Percentiles rank a stretch among this genome's conserved stretches.
Evolutionary conservation across 805 yeast genomes (phyloP).

Genomic region (Nakazawaea ishiwadae): DNA sequence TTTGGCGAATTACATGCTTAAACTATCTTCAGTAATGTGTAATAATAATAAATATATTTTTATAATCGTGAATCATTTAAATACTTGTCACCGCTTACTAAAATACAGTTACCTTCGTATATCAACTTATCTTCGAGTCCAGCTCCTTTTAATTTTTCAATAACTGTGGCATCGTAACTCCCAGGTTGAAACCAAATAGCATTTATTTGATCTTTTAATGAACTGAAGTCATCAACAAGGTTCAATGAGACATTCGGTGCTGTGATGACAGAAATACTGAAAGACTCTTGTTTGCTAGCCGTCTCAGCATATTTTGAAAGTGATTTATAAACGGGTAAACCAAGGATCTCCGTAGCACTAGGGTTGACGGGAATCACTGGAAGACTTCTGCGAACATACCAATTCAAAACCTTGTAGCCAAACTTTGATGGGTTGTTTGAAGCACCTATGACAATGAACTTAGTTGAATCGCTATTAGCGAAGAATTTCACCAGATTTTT

Average conservation of each 20-base stretch:
- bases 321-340: slow-evolving; percentile 12
- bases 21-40: too few relatives aligned
- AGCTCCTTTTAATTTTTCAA: slow-evolving; percentile 29
- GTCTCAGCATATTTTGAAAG: slow-evolving; percentile 20
- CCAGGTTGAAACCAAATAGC: slow-evolving; percentile 88
- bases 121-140: slow-evolving; percentile 31
- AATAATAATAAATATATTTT: too few relatives aligned
- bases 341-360: slow-evolving; percentile 35
- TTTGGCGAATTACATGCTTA: slow-evolving; percentile 63
- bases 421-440: slow-evolving; percentile 58
- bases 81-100: slow-evolving; percentile 59
- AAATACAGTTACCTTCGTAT: slow-evolving; percentile 59
- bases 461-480: slow-evolving; percentile 10
- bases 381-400: slow-evolving; percentile 57
- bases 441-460: slow-evolving; percentile 70
- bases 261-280: slow-evolving; percentile 66
- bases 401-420: slow-evolving; percentile 62
- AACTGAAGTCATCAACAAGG: slow-evolving; percentile 33
- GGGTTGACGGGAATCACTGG: slow-evolving; percentile 70
- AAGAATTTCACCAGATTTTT: slow-evolving; percentile 7
- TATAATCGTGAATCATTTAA: too few relatives aligned
- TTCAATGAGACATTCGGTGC: slow-evolving; percentile 61
- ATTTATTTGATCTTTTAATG: slow-evolving; percentile 30
- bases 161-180: slow-evolving; percentile 50
- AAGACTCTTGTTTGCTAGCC: slow-evolving; percentile 31